These are phyloP conservation scores for Arachnopeziza araneosa DNA, from an alignment of 2,329 filamentous ascomycete genomes.

Conservation along the genomic window DNA sequence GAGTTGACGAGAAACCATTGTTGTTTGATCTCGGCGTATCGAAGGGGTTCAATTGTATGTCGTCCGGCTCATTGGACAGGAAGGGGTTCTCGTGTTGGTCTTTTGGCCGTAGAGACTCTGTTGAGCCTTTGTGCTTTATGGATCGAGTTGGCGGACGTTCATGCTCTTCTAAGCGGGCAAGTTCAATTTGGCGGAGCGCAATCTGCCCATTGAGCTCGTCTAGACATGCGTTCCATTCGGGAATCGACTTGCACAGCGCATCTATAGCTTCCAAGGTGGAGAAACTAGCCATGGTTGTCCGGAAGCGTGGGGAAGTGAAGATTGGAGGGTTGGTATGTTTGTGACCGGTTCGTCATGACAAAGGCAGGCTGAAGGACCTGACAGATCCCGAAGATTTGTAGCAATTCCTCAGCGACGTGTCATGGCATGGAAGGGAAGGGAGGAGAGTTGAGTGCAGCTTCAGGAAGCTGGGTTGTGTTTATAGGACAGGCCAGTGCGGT, in stretches of 20 bases:
- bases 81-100: slow-evolving; percentile 21
- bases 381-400: neutral
- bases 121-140: slow-evolving; percentile 31
- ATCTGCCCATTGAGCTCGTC: slow-evolving; percentile 57
- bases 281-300: slow-evolving; percentile 16
- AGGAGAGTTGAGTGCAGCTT: neutral
- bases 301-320: neutral
- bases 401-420: neutral
- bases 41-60: slow-evolving; percentile 10
- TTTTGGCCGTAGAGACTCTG: slow-evolving; percentile 30
- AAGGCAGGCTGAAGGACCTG: neutral
- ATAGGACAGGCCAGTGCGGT: neutral
- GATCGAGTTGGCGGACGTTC: slow-evolving; percentile 32
- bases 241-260: slow-evolving; percentile 49
- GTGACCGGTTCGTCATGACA: neutral
- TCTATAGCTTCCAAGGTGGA: slow-evolving; percentile 48
- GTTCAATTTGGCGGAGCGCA: slow-evolving; percentile 53
- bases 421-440: neutral
- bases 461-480: neutral
- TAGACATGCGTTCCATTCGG: slow-evolving; percentile 53
- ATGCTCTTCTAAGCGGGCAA: slow-evolving; percentile 42
- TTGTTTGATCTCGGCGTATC: slow-evolving; percentile 15
- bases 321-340: neutral
- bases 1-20: slow-evolving; percentile 4
- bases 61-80: slow-evolving; percentile 11